These are phyloP conservation scores for Nigrospora sphaerica DNA, from an alignment of 2,329 filamentous ascomycete species.

Conservation along the genomic window DNA sequence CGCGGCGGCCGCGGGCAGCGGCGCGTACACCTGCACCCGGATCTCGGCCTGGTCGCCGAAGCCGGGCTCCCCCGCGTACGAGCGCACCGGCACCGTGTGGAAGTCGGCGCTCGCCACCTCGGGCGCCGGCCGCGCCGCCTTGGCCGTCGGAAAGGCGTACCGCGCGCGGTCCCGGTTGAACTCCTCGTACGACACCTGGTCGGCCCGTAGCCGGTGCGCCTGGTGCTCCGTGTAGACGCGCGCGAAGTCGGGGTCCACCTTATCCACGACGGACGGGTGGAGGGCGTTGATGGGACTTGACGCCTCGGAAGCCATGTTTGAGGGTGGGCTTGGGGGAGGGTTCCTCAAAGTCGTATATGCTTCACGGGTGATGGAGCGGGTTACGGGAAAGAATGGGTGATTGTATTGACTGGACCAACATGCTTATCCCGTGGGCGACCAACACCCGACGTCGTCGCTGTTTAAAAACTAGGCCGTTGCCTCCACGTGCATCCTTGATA, in stretches of 20 bases:
- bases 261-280: conserved; percentile 36
- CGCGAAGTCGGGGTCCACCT: conserved; percentile 38
- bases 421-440: no score
- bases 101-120: conserved; percentile 15
- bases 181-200: conserved; percentile 19
- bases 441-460: no score
- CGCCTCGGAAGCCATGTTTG: conserved; percentile 5
- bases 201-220: conserved; percentile 15
- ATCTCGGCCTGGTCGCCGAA: conserved; percentile 8
- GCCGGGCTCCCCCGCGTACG: conserved; percentile 8
- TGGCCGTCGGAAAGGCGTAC: conserved; percentile 15
- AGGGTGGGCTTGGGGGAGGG: neutral
- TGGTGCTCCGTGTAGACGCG: conserved; percentile 34
- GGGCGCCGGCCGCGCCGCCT: conserved; percentile 9
- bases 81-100: conserved; percentile 13
- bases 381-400: no score
- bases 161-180: conserved; percentile 14
- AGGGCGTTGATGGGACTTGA: conserved; percentile 33
- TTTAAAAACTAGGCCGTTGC: no score
- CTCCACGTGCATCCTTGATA: no score
- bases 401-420: no score
- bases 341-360: no score
- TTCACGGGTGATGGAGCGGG: no score
- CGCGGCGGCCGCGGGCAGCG: conserved; percentile 5
- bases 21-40: conserved; percentile 36